A percentile compares a stretch with the other conserved stretches of the same genome.
Conservation (phyloP, 768 basidiomycete genomes). For the Hericium coralloides region DNA sequence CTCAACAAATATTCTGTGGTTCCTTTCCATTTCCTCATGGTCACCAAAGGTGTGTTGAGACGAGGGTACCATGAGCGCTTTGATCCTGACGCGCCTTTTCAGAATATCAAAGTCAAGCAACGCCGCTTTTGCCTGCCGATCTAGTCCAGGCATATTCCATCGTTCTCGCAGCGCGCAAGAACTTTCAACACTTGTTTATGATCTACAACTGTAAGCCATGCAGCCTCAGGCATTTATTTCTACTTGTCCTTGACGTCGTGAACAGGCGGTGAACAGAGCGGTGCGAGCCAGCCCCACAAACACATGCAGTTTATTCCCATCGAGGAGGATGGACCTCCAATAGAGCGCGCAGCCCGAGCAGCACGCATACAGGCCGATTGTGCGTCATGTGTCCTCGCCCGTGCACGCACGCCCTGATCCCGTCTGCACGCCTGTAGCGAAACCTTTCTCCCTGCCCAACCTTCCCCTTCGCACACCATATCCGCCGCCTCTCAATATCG, state of each 20-base stretch:
- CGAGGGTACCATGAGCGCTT: background rate
- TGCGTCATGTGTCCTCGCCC: slow-evolving; percentile 14
- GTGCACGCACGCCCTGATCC: background rate
- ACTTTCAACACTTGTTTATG: slow-evolving; percentile 55
- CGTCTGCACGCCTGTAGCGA: slow-evolving; percentile 34
- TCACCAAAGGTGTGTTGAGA: slow-evolving; percentile 64
- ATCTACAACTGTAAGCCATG: slow-evolving; percentile 81
- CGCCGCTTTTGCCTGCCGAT: slow-evolving; percentile 73
- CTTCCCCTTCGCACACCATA: slow-evolving; percentile 83
- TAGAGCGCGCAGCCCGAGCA: slow-evolving; percentile 59
- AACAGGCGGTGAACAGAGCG: slow-evolving; percentile 66
- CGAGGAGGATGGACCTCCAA: slow-evolving; percentile 58
- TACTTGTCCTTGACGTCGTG: background rate
- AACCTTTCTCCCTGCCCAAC: slow-evolving; percentile 56
- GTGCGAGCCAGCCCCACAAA: slow-evolving; percentile 87
- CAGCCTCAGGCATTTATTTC: background rate
- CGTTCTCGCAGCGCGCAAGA: slow-evolving; percentile 56
- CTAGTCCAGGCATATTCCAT: slow-evolving; percentile 71
- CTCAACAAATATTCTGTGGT: slow-evolving; percentile 84
- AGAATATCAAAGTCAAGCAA: slow-evolving; percentile 74
- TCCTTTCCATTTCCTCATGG: slow-evolving; percentile 79
- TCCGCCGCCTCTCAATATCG: slow-evolving; percentile 41
- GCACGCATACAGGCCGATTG: slow-evolving; percentile 52
- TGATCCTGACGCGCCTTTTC: background rate
- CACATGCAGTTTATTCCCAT: slow-evolving; percentile 82